A percentile compares a stretch with the other conserved stretches of the same genome.
phyloP scores from a whole-genome alignment of 352 stramenopile species.

The Phytopythium cucurbitacearum region DNA sequence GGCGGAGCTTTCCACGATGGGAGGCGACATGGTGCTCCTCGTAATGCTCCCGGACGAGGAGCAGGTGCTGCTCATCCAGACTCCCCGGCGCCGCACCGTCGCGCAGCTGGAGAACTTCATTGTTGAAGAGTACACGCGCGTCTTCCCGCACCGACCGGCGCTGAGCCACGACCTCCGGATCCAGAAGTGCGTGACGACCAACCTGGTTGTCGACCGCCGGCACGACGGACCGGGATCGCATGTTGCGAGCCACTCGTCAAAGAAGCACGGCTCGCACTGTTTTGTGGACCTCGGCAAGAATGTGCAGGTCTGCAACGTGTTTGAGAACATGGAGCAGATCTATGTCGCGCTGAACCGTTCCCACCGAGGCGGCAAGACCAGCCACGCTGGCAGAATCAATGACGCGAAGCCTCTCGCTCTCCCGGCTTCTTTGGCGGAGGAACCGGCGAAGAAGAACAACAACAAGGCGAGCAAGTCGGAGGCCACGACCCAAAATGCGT shows the following conservation, averaged over 20 bases:
- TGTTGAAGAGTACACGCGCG: slow-evolving; percentile 50
- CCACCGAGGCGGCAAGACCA: slow-evolving; percentile 9
- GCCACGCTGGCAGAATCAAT: slow-evolving; percentile 1
- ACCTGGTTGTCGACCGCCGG: slow-evolving; percentile 48
- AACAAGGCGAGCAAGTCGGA: slow-evolving; percentile 10
- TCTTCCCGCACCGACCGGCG: slow-evolving; percentile 47
- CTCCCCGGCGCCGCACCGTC: slow-evolving; percentile 35
- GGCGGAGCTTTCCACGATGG: slow-evolving; percentile 20
- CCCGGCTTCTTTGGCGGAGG: not conserved
- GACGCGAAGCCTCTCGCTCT: slow-evolving; percentile 2
- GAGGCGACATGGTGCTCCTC: slow-evolving; percentile 62
- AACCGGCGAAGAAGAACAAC: slow-evolving; percentile 14
- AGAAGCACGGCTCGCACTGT: slow-evolving; percentile 30
- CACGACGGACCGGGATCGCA: too few species aligned
- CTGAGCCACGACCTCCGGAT: slow-evolving; percentile 54
- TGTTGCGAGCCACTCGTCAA: slow-evolving; percentile 11
- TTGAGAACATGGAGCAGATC: slow-evolving; percentile 76
- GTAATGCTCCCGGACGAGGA: slow-evolving; percentile 65
- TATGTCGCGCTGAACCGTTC: slow-evolving; percentile 47
- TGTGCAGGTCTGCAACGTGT: slow-evolving; percentile 70
- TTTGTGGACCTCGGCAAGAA: slow-evolving; percentile 81
- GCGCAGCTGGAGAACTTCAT: slow-evolving; percentile 62
- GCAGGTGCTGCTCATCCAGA: slow-evolving; percentile 64
- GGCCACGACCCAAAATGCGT: slow-evolving; percentile 10
- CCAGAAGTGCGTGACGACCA: slow-evolving; percentile 62